Base-by-base conservation (phyloP, 805 yeast species). In the Kurtzmaniella cleridarum region DNA sequence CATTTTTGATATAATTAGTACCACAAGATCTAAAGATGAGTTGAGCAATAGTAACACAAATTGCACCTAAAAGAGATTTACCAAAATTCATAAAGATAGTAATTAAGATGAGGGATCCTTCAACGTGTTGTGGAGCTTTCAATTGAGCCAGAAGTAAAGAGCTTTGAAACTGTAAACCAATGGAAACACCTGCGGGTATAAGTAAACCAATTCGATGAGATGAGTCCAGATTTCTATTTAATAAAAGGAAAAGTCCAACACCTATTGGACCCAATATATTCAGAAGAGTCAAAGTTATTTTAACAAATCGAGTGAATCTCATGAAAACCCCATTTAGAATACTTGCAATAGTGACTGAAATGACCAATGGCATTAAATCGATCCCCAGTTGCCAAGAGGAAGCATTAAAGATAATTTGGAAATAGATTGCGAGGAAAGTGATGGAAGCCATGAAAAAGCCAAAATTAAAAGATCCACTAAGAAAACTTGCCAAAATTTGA, bases 401-500 rank as follows among this genome's bases (percentile, higher is more conserved):
- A 9, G 60, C 61, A 40, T 59, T 47, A 38, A 49, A 54, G n/a
- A 66, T 55, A 20, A 66, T 66, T 47, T 66, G 72, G 46, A 66
- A 65, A 42, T 61, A 66, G 16, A 66, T 53, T 14, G 71, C 64
- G 17, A 66, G 47, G 41, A 56, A 64, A 11, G 54, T 61, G 32
- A 59, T 42, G 31, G 47, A 39, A 17, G 57, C 60, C 57, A 76
- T 61, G 45, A 76, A 75, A 40, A 60, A 63, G 6, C 60, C 60
- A 42, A 59, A 64, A 35, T 53, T 58, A 43, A 61, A 60, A 16
- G 64, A 49, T 1, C 66, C 61, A 37, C 61, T 54, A 18, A 70
- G 30, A 27, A 65, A 57, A 7, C 75, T 66, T 3, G 71, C 54
- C 13, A 60, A 31, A 2, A 75, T 65, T 15, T 59, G 62, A 6